Evolutionary conservation across 2,329 filamentous ascomycete genomes (phyloP), one percentile per base, ranked within the genome.

Genomic region (Talaromyces piceae): DNA sequence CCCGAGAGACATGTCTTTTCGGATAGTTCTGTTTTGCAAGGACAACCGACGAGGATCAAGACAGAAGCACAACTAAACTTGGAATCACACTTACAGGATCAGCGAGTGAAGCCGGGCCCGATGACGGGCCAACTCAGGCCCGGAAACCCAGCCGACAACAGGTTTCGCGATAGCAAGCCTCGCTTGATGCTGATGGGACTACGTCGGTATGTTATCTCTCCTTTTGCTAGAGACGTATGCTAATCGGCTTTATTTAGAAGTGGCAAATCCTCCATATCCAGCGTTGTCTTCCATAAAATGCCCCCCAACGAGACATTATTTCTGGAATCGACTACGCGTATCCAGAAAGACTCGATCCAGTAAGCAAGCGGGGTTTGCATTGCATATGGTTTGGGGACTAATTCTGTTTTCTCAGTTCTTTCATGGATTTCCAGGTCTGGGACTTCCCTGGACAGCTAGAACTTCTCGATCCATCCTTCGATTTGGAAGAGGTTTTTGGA

Each of bases 361-460:
- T 96, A 70, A 73, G 88, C 75, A 8, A 12, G 13, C 23, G 27
- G 20, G 16, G n/a, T n/a, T 30, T 1, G 4, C 18, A 9, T 3
- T 23, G n/a, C 28, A 23, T 49, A 18, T 41, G 22, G 13, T 20
- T 44, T 8, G 27, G 12, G 22, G 18, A 55, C 53, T 51, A 48
- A 50, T 27, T n/a, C n/a, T n/a, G n/a, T n/a, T n/a, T 20, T 16
- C 52, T 31, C 53, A 96, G 90, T 60, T 97, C 93, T 3, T 97
- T 98, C 67, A 96, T 97, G 90, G 91, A 97, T 66, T 96, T 97
- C 60, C 91, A 97, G 71, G 88, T 96, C 45, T 96, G 91, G 88
- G 93, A 98, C 66, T 91, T 98, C 52, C 93, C 93, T 2, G 91
- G 91, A 22, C 91, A 97, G 70, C 82, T 97, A 57, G 88, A 96